phyloP scores from a whole-genome alignment of 805 yeast genomes.

The Cyberlindnera americana region DNA sequence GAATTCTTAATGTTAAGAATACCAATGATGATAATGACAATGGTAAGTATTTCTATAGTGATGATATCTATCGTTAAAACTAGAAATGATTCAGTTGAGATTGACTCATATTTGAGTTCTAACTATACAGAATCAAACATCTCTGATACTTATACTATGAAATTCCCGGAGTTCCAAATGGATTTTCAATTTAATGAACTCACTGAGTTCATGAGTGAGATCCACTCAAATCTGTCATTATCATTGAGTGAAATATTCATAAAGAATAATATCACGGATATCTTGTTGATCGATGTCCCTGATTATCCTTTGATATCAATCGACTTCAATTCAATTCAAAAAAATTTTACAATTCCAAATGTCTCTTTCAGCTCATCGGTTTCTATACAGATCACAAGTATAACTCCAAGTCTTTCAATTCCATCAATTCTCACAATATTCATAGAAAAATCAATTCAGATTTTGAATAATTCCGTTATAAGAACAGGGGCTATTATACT shows the following conservation, averaged over 20 bases:
- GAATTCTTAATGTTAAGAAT: constrained; percentile 5
- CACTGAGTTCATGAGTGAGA: constrained; percentile 1
- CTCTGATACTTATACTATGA: neutral
- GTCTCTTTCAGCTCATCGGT: neutral
- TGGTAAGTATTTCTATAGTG: constrained; percentile 3
- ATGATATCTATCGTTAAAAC: no score
- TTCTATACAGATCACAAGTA: constrained; percentile 1
- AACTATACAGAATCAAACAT: neutral
- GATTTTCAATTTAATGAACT: neutral
- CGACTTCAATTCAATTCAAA: neutral
- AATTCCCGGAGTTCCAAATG: neutral
- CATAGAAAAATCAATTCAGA: neutral
- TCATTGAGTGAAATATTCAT: constrained; percentile 2
- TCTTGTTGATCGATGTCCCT: neutral
- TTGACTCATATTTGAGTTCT: neutral
- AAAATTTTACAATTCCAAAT: neutral
- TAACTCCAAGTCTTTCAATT: neutral
- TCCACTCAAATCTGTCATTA: constrained; percentile 1
- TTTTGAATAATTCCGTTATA: neutral
- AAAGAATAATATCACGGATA: constrained; percentile 6
- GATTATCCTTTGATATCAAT: neutral
- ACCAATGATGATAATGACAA: constrained; percentile 4
- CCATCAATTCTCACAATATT: neutral
- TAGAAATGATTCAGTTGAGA: no score
- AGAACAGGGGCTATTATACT: constrained; percentile 1